Evolutionary conservation across 2,329 filamentous ascomycete genomes (phyloP).

Genomic region (Zopfia rhizophila): DNA sequence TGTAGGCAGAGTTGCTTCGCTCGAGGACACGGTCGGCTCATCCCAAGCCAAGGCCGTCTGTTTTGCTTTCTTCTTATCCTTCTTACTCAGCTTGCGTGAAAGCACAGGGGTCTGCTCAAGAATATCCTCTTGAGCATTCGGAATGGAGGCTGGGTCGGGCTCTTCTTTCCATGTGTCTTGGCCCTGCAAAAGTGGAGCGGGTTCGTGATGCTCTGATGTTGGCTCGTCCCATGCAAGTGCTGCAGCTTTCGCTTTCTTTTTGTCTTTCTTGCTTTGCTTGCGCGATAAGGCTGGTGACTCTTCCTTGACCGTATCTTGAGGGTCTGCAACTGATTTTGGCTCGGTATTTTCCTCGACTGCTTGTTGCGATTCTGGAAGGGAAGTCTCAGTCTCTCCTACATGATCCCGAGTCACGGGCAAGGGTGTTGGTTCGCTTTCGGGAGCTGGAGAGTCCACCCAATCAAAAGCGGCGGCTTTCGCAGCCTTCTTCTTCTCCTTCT

Average conservation of each 20-base stretch:
- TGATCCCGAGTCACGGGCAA: too few species aligned
- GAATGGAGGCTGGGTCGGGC: not conserved
- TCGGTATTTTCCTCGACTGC: too few species aligned
- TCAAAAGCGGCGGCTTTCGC: not conserved
- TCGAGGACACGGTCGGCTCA: too few species aligned
- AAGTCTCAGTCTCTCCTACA: not conserved
- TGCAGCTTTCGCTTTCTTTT: slow-evolving; percentile 30
- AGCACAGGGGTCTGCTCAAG: slow-evolving; percentile 2
- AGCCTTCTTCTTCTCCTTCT: slow-evolving; percentile 32
- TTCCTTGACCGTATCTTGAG: slow-evolving; percentile 5
- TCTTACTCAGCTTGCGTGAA: slow-evolving; percentile 50
- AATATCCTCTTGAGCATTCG: not conserved
- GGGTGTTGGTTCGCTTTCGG: not conserved
- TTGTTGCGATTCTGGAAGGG: too few species aligned
- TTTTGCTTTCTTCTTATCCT: slow-evolving; percentile 55
- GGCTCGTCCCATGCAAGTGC: slow-evolving; percentile 7
- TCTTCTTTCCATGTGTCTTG: not conserved
- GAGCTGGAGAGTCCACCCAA: not conserved
- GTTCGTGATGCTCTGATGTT: slow-evolving; percentile 3
- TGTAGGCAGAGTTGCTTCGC: too few species aligned
- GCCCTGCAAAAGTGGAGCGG: not conserved
- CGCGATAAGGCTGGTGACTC: slow-evolving; percentile 22
- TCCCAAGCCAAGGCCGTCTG: slow-evolving; percentile 13
- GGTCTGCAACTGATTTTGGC: too few species aligned
- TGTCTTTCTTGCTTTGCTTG: slow-evolving; percentile 39